phyloP scores from a whole-genome alignment of 1,284 basidiomycete species.

The Pterulicium gracile region DNA sequence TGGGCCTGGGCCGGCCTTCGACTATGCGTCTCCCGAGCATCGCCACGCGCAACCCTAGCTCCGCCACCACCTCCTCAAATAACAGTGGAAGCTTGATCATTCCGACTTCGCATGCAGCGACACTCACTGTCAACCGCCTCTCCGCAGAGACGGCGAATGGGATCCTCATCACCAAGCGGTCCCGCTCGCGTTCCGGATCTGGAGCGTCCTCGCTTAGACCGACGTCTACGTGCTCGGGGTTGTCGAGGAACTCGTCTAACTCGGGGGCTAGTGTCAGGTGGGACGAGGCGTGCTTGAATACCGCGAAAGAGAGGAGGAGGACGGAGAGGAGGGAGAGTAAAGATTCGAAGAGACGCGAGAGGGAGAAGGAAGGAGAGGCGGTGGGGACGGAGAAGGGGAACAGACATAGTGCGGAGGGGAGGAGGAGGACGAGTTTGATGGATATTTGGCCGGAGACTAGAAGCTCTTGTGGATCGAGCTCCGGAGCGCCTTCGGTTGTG shows the following conservation, averaged over 20 bases:
- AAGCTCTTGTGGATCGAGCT: conserved; percentile 9
- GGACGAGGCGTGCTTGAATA: conserved; percentile 53
- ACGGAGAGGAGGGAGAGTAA: conserved; percentile 27
- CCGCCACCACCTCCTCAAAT: conserved; percentile 15
- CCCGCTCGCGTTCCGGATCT: conserved; percentile 29
- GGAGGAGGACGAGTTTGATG: conserved; percentile 33
- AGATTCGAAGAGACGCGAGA: conserved; percentile 16
- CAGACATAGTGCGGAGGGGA: conserved; percentile 26
- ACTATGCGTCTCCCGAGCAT: conserved; percentile 34
- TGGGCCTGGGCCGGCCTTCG: conserved; percentile 34
- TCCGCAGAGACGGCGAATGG: conserved; percentile 33
- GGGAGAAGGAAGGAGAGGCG: conserved; percentile 18
- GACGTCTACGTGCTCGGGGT: conserved; percentile 39
- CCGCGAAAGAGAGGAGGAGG: conserved; percentile 38
- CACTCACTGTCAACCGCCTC: conserved; percentile 21
- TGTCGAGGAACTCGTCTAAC: conserved; percentile 35
- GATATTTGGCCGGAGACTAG: conserved; percentile 34
- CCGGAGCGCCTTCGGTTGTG: conserved; percentile 5
- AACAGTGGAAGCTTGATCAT: conserved; percentile 5
- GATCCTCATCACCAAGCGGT: conserved; percentile 17
- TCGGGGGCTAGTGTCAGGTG: conserved; percentile 41
- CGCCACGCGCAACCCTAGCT: conserved; percentile 30
- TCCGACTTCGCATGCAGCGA: conserved; percentile 8
- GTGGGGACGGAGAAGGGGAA: conserved; percentile 14
- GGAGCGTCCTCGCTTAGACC: conserved; percentile 44